Evolutionary conservation across 768 basidiomycete genomes (phyloP).

Genomic region (Hortiboletus campestris): DNA sequence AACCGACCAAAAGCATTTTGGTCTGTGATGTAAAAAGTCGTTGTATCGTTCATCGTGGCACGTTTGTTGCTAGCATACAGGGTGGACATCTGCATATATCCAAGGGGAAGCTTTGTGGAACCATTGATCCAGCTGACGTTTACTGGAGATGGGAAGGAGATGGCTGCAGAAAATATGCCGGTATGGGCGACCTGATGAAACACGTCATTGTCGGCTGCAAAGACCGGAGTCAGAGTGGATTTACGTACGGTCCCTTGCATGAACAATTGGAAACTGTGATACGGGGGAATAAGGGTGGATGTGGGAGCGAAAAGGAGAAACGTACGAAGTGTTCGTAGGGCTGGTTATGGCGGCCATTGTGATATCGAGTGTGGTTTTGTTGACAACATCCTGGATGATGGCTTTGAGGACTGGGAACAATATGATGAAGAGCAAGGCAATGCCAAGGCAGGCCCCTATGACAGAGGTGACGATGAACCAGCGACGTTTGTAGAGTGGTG

Average conservation of each 20-base stretch:
- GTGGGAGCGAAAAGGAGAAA: background rate
- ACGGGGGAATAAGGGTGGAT: conserved; percentile 3
- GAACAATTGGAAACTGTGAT: conserved; percentile 46
- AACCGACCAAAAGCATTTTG: conserved; percentile 60
- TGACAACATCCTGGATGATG: conserved; percentile 63
- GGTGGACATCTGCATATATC: conserved; percentile 47
- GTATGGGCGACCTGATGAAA: conserved; percentile 57
- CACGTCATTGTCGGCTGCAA: background rate
- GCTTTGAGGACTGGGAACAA: conserved; percentile 68
- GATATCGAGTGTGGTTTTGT: conserved; percentile 53
- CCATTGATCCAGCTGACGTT: conserved; percentile 58
- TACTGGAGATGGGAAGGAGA: conserved; percentile 57
- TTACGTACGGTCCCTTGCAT: conserved; percentile 53
- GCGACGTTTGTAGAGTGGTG: conserved; percentile 58
- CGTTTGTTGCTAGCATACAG: conserved; percentile 53
- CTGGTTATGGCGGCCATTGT: conserved; percentile 48
- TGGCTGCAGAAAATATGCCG: conserved; percentile 61
- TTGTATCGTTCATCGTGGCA: conserved; percentile 61
- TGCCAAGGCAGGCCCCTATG: conserved; percentile 49
- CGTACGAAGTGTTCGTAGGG: conserved; percentile 59
- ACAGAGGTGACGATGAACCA: conserved; percentile 62
- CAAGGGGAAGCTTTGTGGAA: conserved; percentile 48
- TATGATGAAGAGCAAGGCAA: conserved; percentile 64
- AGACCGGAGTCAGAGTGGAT: background rate
- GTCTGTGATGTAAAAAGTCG: conserved; percentile 55